A percentile compares a stretch with the other conserved stretches of the same genome.
phyloP scores from a whole-genome alignment of 2,329 filamentous ascomycete species.

The Ophiosphaerella narmari region DNA sequence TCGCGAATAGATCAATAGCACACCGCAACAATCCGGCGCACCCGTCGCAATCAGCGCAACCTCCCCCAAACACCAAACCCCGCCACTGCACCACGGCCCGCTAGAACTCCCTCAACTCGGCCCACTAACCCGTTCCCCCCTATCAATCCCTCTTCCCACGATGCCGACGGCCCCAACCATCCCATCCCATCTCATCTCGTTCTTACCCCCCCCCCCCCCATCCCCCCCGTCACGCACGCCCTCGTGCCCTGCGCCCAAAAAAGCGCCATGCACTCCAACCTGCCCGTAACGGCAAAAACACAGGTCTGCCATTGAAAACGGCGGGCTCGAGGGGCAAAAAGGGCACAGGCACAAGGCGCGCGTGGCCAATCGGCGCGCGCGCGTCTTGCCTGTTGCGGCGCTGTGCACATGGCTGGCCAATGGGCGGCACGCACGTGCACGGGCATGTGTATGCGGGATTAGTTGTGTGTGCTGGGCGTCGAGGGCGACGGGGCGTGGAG shows the following conservation, averaged over 20 bases:
- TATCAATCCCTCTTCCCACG: too few relatives aligned
- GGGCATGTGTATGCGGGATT: conserved; percentile 11
- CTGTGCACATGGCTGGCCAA: conserved; percentile 9
- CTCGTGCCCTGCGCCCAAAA: neutral
- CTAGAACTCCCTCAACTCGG: too few relatives aligned
- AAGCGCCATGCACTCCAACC: neutral
- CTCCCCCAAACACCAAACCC: too few relatives aligned
- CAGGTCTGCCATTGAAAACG: neutral
- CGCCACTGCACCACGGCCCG: too few relatives aligned
- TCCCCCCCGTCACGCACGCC: neutral
- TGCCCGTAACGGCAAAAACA: conserved; percentile 4
- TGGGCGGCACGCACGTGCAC: conserved; percentile 3
- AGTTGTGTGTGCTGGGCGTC: conserved; percentile 3
- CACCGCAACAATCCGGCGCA: too few relatives aligned
- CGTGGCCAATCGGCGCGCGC: conserved; percentile 8
- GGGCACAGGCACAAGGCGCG: conserved; percentile 11
- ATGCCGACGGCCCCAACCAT: too few relatives aligned
- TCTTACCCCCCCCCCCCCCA: too few relatives aligned
- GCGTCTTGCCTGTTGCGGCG: conserved; percentile 1
- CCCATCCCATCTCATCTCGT: neutral
- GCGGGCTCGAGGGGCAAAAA: conserved; percentile 10
- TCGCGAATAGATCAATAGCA: too few relatives aligned
- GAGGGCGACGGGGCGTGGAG: neutral
- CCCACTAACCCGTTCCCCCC: too few relatives aligned
- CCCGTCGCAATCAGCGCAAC: too few relatives aligned